Evolutionary conservation across 2,329 filamentous ascomycete genomes (phyloP).

Genomic region (Aciculosporium take): DNA sequence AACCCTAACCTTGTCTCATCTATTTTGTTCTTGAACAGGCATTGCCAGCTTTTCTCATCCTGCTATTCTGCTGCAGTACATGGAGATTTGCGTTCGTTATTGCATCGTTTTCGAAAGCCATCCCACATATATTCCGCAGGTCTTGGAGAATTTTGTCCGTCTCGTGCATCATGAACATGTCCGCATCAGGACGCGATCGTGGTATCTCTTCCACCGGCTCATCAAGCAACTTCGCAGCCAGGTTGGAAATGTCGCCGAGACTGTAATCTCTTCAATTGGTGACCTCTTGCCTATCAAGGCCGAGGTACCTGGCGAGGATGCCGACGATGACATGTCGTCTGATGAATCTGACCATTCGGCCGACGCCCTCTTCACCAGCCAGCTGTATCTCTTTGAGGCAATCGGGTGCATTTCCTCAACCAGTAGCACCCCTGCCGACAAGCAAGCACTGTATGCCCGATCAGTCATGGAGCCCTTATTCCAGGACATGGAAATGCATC

Average conservation of each 20-base stretch:
- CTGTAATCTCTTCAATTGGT: conserved; percentile 75
- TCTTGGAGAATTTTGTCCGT: conserved; percentile 81
- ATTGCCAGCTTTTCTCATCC: conserved; percentile 79
- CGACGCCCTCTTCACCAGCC: conserved; percentile 81
- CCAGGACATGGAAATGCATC: conserved; percentile 69
- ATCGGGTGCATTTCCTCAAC: conserved; percentile 87
- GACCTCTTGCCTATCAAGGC: conserved; percentile 86
- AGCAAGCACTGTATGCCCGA: conserved; percentile 75
- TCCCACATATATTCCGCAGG: conserved; percentile 64
- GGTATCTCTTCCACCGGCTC: conserved; percentile 92
- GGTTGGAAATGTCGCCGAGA: conserved; percentile 80
- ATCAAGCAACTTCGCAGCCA: conserved; percentile 75
- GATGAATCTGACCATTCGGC: conserved; percentile 81
- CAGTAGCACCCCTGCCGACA: conserved; percentile 58
- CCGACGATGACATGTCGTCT: conserved; percentile 87
- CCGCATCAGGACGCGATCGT: conserved; percentile 78
- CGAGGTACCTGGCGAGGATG: conserved; percentile 61
- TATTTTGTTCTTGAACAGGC: conserved; percentile 31
- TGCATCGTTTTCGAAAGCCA: conserved; percentile 84
- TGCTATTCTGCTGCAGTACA: conserved; percentile 86
- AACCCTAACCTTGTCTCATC: background rate
- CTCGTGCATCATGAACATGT: conserved; percentile 79
- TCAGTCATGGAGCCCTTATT: conserved; percentile 85
- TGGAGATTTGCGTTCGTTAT: conserved; percentile 96
- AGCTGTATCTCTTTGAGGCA: conserved; percentile 87